Evolutionary conservation across 441 rosid species (phyloP).

Genomic region (Pelargonium australe): DNA sequence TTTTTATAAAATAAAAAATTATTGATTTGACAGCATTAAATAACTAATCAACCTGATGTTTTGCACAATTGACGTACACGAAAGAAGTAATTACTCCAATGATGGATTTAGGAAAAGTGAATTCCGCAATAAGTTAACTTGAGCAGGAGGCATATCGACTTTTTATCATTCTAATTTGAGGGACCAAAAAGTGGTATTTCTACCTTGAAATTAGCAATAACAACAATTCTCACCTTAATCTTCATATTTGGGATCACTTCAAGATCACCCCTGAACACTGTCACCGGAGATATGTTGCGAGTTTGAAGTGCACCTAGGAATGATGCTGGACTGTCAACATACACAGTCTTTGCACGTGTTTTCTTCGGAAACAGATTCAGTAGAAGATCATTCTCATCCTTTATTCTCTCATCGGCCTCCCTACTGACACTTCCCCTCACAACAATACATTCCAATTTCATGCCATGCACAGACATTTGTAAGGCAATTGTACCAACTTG

Average conservation of each 20-base stretch:
- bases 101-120: too few species aligned
- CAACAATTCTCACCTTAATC: constrained; percentile 53
- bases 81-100: too few species aligned
- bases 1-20: too few species aligned
- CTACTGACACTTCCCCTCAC: constrained; percentile 36
- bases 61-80: too few species aligned
- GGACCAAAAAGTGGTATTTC: background rate
- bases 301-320: constrained; percentile 81
- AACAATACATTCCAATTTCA: constrained; percentile 64
- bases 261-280: constrained; percentile 78
- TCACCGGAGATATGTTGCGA: constrained; percentile 65
- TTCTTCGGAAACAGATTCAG: constrained; percentile 57
- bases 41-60: too few species aligned
- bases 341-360: constrained; percentile 42
- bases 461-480: constrained; percentile 60
- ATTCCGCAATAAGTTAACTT: too few species aligned
- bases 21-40: too few species aligned
- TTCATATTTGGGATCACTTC: constrained; percentile 63
- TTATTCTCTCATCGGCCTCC: constrained; percentile 32
- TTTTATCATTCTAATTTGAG: background rate
- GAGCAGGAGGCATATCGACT: too few species aligned
- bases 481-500: constrained; percentile 62
- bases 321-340: constrained; percentile 64
- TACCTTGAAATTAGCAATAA: constrained; percentile 4
- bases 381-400: constrained; percentile 66